Conservation (phyloP, 345 rosid species). For the Lagerstroemia speciosa region DNA sequence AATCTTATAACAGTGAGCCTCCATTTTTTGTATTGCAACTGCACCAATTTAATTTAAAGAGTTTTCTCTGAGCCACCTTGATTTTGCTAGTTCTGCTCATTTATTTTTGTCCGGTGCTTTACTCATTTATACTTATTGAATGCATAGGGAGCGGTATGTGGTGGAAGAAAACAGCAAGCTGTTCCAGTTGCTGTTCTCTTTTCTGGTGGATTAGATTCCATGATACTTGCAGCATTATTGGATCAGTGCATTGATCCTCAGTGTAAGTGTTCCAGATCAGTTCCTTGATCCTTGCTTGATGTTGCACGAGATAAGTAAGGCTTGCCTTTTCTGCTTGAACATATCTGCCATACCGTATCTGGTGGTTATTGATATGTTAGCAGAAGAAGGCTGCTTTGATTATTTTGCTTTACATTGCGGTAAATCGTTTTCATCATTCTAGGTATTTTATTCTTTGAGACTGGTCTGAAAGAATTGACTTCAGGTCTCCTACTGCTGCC, state of each 20-base stretch:
- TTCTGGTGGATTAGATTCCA: slow-evolving; percentile 96
- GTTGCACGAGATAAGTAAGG: neutral
- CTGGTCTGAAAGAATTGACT: neutral
- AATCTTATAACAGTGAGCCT: neutral
- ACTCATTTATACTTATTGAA: slow-evolving; percentile 7
- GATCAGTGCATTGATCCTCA: slow-evolving; percentile 64
- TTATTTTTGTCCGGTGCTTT: neutral
- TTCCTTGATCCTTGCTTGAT: neutral
- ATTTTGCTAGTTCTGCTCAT: neutral
- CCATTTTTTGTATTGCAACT: neutral
- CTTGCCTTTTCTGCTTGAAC: neutral
- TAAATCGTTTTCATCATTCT: neutral
- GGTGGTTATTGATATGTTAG: neutral
- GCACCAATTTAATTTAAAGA: neutral
- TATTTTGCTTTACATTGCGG: neutral
- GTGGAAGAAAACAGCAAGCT: slow-evolving; percentile 22
- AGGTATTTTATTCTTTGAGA: neutral
- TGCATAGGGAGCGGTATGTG: slow-evolving; percentile 32
- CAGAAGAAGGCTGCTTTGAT: neutral
- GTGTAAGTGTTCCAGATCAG: slow-evolving; percentile 32
- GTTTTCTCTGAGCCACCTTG: neutral
- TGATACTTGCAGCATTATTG: slow-evolving; percentile 84
- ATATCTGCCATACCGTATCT: neutral
- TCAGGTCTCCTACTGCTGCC: neutral
- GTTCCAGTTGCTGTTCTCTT: slow-evolving; percentile 82